These are phyloP conservation scores for Salix exigua DNA, from an alignment of 345 rosid genomes.

Conservation along the genomic window DNA sequence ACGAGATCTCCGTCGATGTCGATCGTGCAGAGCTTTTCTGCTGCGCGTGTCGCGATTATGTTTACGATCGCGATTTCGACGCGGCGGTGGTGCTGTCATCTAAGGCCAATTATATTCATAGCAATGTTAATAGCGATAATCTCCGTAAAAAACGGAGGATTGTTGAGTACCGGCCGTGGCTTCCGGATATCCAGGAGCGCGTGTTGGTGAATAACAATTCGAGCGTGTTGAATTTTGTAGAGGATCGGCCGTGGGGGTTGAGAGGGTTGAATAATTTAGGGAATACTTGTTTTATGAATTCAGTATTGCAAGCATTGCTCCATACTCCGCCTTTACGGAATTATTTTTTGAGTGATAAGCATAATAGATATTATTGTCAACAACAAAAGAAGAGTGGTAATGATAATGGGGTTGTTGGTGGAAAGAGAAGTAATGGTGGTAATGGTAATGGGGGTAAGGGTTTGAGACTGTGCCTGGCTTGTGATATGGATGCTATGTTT, in stretches of 20 bases:
- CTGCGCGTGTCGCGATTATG: slow-evolving; percentile 69
- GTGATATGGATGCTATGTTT: slow-evolving; percentile 63
- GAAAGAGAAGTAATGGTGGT: slow-evolving; percentile 22
- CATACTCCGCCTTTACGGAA: slow-evolving; percentile 80
- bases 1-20: slow-evolving; percentile 67
- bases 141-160: slow-evolving; percentile 47
- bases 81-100: slow-evolving; percentile 47
- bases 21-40: slow-evolving; percentile 92
- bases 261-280: slow-evolving; percentile 88
- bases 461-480: slow-evolving; percentile 54
- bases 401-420: slow-evolving; percentile 23
- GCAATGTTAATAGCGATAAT: slow-evolving; percentile 21
- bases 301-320: slow-evolving; percentile 81
- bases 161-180: slow-evolving; percentile 57
- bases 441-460: slow-evolving; percentile 2
- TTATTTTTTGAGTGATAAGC: slow-evolving; percentile 73
- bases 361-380: slow-evolving; percentile 55
- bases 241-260: slow-evolving; percentile 56
- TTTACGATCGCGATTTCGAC: slow-evolving; percentile 85
- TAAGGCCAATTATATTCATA: no score
- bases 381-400: slow-evolving; percentile 14
- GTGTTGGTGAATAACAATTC: slow-evolving; percentile 48
- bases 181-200: slow-evolving; percentile 52
- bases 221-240: neutral
- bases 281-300: slow-evolving; percentile 89